Percentiles rank a stretch among this genome's conserved stretches.
These are phyloP conservation scores for Nothophoma quercina DNA, from an alignment of 2,329 filamentous ascomycete species.

Conservation along the genomic window DNA sequence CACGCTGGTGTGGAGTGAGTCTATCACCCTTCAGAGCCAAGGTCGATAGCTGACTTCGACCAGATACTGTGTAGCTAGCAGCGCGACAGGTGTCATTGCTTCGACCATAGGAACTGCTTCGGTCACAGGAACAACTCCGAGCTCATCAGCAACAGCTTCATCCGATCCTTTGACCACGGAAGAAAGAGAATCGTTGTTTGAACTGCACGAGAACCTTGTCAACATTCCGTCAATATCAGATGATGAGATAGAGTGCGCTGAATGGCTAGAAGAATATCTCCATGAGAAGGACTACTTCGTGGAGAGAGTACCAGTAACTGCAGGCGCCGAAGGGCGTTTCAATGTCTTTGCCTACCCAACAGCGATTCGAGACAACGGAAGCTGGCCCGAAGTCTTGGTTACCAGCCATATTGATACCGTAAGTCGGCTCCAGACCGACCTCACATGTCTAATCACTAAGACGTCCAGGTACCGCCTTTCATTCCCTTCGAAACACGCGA, in stretches of 20 bases:
- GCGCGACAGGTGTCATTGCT: not conserved
- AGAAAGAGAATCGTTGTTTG: slow-evolving; percentile 33
- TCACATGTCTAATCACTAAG: too few species aligned
- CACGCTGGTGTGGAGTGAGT: not conserved
- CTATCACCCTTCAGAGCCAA: not conserved
- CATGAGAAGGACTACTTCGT: slow-evolving; percentile 58
- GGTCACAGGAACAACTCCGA: not conserved
- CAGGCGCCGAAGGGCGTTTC: slow-evolving; percentile 60
- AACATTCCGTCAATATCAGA: slow-evolving; percentile 50
- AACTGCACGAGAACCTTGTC: slow-evolving; percentile 33
- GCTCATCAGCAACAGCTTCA: slow-evolving; percentile 4
- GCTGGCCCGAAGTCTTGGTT: slow-evolving; percentile 66
- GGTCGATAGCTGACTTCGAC: not conserved
- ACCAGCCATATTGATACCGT: slow-evolving; percentile 81
- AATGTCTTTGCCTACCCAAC: slow-evolving; percentile 74
- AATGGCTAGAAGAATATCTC: slow-evolving; percentile 69
- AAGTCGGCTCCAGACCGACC: too few species aligned
- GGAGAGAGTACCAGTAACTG: slow-evolving; percentile 52
- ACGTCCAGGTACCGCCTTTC: slow-evolving; percentile 61
- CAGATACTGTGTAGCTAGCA: not conserved
- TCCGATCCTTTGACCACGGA: slow-evolving; percentile 18
- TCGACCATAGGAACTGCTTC: not conserved
- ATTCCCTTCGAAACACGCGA: slow-evolving; percentile 67
- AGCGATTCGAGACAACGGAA: slow-evolving; percentile 46
- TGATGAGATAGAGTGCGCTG: slow-evolving; percentile 71